Base-by-base conservation (phyloP, 139 green algal genomes). In the Chlorella sorokiniana region DNA sequence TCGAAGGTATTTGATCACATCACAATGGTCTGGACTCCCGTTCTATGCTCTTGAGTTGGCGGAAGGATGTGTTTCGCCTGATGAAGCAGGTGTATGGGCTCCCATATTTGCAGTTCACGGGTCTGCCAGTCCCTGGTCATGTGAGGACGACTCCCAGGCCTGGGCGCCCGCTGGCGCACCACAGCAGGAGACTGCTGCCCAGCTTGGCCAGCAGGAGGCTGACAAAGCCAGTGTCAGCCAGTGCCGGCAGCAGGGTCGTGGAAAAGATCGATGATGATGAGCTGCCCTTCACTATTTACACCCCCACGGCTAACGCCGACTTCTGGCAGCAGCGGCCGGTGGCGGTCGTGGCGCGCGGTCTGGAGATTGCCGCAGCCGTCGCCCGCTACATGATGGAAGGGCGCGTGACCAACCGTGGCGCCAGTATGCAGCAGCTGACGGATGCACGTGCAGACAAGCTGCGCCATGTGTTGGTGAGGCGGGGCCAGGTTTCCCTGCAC, bases 261-360 rank as follows among this genome's bases (percentile, higher is more conserved):
- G 29, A 84, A 63, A n/a, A 63, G 38, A n/a, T 54, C 27, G 23
- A 10, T 11, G 69, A 69, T 16, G 44, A 54, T 4, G 48, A 85
- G n/a, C 31, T 88, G 44, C 80, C 80, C 16, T 88, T 86, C 56
- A n/a, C 40, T 4, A 83, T 85, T 5, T 91, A 91, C 63, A 74
- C 73, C 10, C 65, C 84, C 33, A 29, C 20, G 0, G 63, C 45
- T 44, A 91, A 91, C 61, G 69, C 73, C 40, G 83, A 45, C 11
- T 91, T 86, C 44, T 91, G 88, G 87, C 44, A 51, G 52, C 29
- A 23, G 7, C 82, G 92, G 27, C 92, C 92, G 7, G 91, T 95
- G 68, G 73, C 89, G 44, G 89, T 95, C 31, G 35, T 87, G 0
- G 79, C 84, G 27, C 88, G 92, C 2, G 52, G 84, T 8, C 54